Conservation (phyloP, 345 rosid species). For the Adansonia digitata region DNA sequence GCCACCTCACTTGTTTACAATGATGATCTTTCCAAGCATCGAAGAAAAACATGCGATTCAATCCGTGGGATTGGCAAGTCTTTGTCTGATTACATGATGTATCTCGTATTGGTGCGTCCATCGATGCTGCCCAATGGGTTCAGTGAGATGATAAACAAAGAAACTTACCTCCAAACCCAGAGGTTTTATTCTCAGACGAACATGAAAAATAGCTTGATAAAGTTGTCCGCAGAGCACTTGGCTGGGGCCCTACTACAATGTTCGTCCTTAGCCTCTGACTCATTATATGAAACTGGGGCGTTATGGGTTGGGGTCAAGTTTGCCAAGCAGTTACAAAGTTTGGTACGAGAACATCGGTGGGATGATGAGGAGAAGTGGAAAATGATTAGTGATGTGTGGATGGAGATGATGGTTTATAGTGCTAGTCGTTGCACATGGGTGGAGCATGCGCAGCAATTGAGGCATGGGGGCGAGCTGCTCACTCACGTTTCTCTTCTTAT, state of each 20-base stretch:
- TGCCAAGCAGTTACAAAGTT: conserved; percentile 6
- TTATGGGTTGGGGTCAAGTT: not conserved
- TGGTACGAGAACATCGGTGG: not conserved
- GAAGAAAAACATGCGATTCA: not conserved
- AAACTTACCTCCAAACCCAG: not conserved
- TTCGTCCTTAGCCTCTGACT: too few species aligned
- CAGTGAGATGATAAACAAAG: not conserved
- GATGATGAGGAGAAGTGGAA: conserved; percentile 9
- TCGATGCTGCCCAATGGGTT: not conserved
- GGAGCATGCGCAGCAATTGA: conserved; percentile 11
- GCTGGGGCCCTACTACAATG: not conserved
- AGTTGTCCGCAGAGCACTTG: not conserved
- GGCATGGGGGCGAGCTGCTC: conserved; percentile 19
- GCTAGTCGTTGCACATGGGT: conserved; percentile 12
- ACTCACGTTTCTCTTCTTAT: conserved; percentile 18
- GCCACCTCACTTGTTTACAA: conserved; percentile 19
- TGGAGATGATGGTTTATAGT: conserved; percentile 12
- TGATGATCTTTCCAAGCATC: not conserved
- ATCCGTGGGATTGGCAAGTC: not conserved
- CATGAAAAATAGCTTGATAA: too few species aligned
- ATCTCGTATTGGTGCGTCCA: not conserved
- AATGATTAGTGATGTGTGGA: conserved; percentile 16
- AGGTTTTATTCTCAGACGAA: not conserved
- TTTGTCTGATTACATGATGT: conserved; percentile 5
- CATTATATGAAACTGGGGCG: not conserved